Base-by-base conservation (phyloP, 148 eudicot species). In the Rhododendron simsii region DNA sequence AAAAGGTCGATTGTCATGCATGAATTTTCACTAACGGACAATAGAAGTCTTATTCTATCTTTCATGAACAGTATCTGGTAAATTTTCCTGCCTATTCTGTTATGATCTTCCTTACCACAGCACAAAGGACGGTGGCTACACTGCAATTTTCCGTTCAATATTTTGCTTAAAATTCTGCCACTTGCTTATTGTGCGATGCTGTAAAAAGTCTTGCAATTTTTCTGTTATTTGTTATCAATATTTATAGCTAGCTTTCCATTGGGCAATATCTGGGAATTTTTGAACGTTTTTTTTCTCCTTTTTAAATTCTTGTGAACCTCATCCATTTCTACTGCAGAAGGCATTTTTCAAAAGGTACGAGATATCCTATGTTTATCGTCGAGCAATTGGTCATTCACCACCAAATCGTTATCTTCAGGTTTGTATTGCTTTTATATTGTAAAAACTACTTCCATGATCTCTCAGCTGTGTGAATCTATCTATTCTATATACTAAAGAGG, bases 321-420 rank as follows among this genome's bases (percentile, higher is more conserved):
- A 51, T 26, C 73, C 41, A 71, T 81, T 53, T 15, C 47, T 48
- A 74, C 44, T 91, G 89, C 93, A 96, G 98, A 94, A 89, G 92
- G 86, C 90, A 59, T 94, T 92, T 87, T 95, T 93, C 90, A 95
- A 94, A 90, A 91, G 99, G 45, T 97, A 92, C 78, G 99, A 95
- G 87, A 91, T 97, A 89, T 94, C 96, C 51, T 91, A 91, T 88
- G 99, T 97, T 82, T 97, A 97, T 81, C 93, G 98, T 84, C 93
- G 91, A 89, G 95, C 98, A 88, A 90, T 93, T 86, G 98, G 98
- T 67, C 99, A 93, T 90, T 94, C 98, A 82, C 91, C 98, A 41
- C 98, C 98, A 63, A 94, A 91, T 91, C 93, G 91, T 71, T 97
- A 92, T 84, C 98, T 97, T 86, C 99, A 97, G 99, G 99, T 95